Base-by-base conservation (phyloP, 75 land plant genomes). In the Pinus tabuliformis region DNA sequence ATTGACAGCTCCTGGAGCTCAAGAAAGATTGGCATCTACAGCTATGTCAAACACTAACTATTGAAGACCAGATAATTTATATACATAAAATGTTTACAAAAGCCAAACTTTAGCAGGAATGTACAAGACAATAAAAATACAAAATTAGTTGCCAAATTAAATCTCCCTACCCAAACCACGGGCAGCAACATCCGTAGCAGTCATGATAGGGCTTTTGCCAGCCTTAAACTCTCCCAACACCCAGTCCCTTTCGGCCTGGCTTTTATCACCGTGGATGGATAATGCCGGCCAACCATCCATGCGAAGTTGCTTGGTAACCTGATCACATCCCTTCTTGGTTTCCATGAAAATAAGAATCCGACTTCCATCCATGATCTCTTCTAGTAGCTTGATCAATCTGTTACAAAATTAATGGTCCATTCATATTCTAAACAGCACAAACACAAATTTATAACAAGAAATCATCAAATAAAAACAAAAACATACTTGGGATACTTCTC, bases 121-220 rank as follows among this genome's bases (percentile, higher is more conserved):
- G 62, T 75, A 81, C 76, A 81, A 75, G 66, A 54, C 78, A 56
- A 36, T 42, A 42, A 84, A 26, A 22, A 28, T 59, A 3, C 26
- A 17, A 62, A 72, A 73, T 18, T 39, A 39, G 14, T 30, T 11
- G 80, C 80, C 60, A 78, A 79, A 20, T 71, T 73, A 72, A 73
- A 78, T 90, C 42, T 80, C 79, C 91, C 84, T 89, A 93, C 96
- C 96, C 83, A 93, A 91, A 75, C 96, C 96, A 78, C 96, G 94
- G 17, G 96, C 96, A 83, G 96, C 96, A 60, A 93, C 96, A 88
- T 93, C 96, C 60, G 96, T 93, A 73, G 96, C 96, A 79, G 89
- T 89, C 96, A 93, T 91, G 75, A 93, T 84, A 61, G 94, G 96
- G 80, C 87, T 93, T 73, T 80, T 91, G 42, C 96, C 96, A 89